These are phyloP conservation scores for Candolleomyces aberdarensis DNA, from an alignment of 768 basidiomycete species.

Conservation along the genomic window DNA sequence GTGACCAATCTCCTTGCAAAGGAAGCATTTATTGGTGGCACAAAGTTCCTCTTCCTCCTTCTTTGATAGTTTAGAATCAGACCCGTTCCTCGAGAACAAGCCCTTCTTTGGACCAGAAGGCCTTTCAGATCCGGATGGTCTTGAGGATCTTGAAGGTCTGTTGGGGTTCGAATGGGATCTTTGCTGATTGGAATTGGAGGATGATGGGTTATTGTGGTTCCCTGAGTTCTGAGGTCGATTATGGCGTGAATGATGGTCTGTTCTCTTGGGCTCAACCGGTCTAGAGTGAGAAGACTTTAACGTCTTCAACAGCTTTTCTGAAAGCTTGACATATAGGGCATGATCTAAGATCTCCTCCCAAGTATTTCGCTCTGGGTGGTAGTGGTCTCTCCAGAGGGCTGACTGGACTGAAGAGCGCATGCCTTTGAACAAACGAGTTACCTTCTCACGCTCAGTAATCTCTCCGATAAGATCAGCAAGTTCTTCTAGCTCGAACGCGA, in stretches of 20 bases:
- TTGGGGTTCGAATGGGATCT: too few species aligned
- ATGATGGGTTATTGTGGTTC: too few species aligned
- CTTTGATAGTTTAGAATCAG: too few species aligned
- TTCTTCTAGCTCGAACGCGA: constrained; percentile 29
- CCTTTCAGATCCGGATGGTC: background rate
- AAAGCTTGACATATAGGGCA: background rate
- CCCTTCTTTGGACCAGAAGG: too few species aligned
- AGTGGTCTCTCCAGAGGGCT: background rate
- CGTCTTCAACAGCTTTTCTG: background rate
- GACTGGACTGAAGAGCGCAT: background rate
- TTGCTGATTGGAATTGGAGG: too few species aligned
- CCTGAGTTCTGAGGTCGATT: too few species aligned
- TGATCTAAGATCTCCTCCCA: background rate
- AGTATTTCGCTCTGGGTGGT: background rate
- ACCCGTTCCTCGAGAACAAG: too few species aligned
- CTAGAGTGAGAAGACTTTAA: background rate
- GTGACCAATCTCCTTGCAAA: background rate
- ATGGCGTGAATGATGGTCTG: too few species aligned
- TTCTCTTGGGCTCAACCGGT: too few species aligned
- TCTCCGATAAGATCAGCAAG: constrained; percentile 33
- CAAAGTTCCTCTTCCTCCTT: background rate
- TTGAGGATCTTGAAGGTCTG: too few species aligned
- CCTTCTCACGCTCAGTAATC: background rate
- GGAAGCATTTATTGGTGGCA: background rate
- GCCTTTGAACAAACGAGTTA: background rate